Conservation (phyloP, 345 rosid genomes). For the Clausena lansium region DNA sequence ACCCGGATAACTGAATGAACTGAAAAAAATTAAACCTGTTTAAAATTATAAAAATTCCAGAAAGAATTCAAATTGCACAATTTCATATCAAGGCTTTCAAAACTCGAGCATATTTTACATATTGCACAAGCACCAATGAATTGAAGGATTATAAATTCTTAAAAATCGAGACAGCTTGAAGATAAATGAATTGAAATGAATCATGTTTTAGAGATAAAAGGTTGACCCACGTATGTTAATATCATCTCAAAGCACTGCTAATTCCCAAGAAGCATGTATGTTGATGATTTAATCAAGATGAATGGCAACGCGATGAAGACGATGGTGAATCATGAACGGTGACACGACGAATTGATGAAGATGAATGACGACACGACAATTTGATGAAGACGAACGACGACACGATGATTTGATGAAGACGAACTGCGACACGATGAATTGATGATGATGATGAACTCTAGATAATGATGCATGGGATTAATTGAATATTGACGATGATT, state of each 20-base stretch:
- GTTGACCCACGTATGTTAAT: constrained; percentile 22
- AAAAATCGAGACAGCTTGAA: background rate
- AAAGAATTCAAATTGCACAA: too few species aligned
- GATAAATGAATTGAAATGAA: background rate
- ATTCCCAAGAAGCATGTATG: background rate
- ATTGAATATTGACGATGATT: too few species aligned
- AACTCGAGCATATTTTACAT: background rate
- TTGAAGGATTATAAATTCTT: background rate
- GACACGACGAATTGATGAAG: too few species aligned
- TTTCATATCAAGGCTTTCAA: background rate
- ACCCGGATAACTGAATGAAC: too few species aligned
- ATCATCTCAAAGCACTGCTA: background rate
- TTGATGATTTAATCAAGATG: constrained; percentile 23
- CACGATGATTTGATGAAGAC: too few species aligned
- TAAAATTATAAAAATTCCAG: too few species aligned
- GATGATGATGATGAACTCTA: too few species aligned
- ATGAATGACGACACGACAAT: fast-evolving
- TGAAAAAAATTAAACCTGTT: too few species aligned
- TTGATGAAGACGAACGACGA: too few species aligned
- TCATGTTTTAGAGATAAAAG: constrained; percentile 51
- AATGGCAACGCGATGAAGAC: too few species aligned
- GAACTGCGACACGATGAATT: fast-evolving
- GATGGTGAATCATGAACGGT: too few species aligned
- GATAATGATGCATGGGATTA: too few species aligned
- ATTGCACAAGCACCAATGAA: background rate